A percentile compares a stretch with the other conserved stretches of the same genome.
Evolutionary conservation across 2,329 filamentous ascomycete genomes (phyloP).

Genomic region (Karstenula rhodostoma): DNA sequence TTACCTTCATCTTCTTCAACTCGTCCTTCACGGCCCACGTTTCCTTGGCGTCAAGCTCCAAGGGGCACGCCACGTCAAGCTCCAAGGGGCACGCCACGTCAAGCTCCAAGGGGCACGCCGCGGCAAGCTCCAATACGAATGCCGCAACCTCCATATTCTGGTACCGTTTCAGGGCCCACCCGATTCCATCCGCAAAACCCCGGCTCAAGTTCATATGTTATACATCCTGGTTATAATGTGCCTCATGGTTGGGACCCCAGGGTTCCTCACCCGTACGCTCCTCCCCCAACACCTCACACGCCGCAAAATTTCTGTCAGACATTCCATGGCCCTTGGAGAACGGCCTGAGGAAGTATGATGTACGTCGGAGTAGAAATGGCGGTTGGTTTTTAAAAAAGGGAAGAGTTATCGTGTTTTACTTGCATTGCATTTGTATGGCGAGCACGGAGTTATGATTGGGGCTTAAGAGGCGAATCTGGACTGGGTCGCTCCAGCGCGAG

Average conservation of each 20-base stretch:
- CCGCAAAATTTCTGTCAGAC: background rate
- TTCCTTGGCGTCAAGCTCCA: no score
- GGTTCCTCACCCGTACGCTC: background rate
- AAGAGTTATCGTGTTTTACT: background rate
- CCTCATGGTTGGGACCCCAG: no score
- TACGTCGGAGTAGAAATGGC: background rate
- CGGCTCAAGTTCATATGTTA: no score
- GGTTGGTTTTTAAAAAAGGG: background rate
- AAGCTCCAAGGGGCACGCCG: no score
- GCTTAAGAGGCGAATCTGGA: background rate
- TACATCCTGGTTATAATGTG: no score
- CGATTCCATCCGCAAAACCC: no score
- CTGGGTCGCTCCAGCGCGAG: conserved; percentile 7
- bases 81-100: no score
- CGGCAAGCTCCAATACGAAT: no score
- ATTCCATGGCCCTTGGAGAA: background rate
- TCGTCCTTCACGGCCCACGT: no score
- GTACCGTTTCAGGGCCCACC: no score
- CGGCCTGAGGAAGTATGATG: background rate
- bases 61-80: no score
- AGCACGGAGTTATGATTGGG: background rate
- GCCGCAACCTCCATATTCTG: no score
- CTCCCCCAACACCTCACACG: background rate
- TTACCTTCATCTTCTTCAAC: background rate
- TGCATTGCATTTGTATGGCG: conserved; percentile 7